These are phyloP conservation scores for Cystobasidium sp. DNA, from an alignment of 1,284 basidiomycete genomes.

Conservation along the genomic window DNA sequence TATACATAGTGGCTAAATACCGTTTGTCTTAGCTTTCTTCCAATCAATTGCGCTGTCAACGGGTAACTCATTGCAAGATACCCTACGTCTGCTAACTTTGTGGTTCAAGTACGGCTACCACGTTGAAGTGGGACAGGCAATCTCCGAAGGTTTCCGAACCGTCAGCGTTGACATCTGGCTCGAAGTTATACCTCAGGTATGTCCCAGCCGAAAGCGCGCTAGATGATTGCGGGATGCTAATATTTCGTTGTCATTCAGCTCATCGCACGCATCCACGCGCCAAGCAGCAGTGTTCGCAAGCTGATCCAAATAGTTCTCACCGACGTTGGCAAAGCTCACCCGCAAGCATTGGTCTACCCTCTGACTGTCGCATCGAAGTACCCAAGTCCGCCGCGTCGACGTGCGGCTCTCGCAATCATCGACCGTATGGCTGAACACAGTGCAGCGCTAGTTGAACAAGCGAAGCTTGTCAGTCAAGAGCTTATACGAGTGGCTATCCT, in stretches of 20 bases:
- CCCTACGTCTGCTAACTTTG: conserved; percentile 85
- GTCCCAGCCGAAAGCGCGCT: conserved; percentile 42
- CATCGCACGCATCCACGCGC: conserved; percentile 97
- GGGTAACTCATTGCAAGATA: conserved; percentile 93
- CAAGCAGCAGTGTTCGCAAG: conserved; percentile 80
- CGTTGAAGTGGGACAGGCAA: conserved; percentile 86
- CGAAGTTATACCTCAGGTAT: conserved; percentile 94
- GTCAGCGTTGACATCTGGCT: conserved; percentile 98
- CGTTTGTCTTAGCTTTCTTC: conserved; percentile 67
- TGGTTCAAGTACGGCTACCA: conserved; percentile 99
- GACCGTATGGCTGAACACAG: conserved; percentile 93
- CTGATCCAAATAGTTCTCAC: conserved; percentile 89
- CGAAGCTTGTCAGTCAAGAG: conserved; percentile 88
- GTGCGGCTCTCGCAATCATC: conserved; percentile 87
- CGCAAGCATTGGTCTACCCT: conserved; percentile 96
- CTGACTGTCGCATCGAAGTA: conserved; percentile 96
- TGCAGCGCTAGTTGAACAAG: conserved; percentile 82
- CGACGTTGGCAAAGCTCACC: conserved; percentile 94
- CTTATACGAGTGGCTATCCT: conserved; percentile 96
- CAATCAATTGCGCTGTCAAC: conserved; percentile 88
- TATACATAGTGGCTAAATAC: conserved; percentile 5
- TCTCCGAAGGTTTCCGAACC: conserved; percentile 82
- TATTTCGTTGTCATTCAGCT: conserved; percentile 65
- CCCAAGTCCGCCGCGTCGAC: conserved; percentile 78
- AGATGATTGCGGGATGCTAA: conserved; percentile 9